Evolutionary conservation across 2,329 filamentous ascomycete genomes (phyloP).

Genomic region (Tolypocladium sp.): DNA sequence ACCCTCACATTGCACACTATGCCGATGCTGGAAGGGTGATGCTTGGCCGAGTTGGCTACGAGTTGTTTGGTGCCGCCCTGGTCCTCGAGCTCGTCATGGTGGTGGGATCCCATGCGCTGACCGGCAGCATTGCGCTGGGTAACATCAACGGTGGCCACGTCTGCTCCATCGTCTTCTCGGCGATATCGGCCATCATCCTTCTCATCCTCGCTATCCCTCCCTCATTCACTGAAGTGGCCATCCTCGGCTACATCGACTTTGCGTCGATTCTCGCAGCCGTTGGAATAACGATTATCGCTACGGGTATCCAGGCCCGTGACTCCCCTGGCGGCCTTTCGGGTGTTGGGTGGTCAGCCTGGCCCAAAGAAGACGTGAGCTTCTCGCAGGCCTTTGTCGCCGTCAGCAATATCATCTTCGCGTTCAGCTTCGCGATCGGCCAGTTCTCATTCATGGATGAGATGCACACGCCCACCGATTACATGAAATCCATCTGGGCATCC

Average conservation of each 20-base stretch:
- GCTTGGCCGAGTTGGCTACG: conserved; percentile 50
- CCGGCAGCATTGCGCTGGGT: conserved; percentile 60
- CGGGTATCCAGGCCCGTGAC: conserved; percentile 37
- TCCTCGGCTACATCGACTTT: conserved; percentile 47
- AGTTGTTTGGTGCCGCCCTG: conserved; percentile 53
- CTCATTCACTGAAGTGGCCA: conserved; percentile 37
- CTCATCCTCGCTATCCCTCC: conserved; percentile 38
- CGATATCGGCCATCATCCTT: conserved; percentile 36
- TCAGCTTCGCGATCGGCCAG: conserved; percentile 45
- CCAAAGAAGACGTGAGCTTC: conserved; percentile 35
- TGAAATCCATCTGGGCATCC: conserved; percentile 50
- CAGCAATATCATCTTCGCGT: conserved; percentile 64
- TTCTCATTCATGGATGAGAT: conserved; percentile 46
- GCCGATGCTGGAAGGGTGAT: conserved; percentile 58
- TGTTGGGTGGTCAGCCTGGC: conserved; percentile 35
- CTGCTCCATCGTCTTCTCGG: conserved; percentile 36
- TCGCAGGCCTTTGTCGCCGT: conserved; percentile 50
- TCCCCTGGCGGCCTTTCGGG: conserved; percentile 19
- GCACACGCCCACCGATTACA: conserved; percentile 36
- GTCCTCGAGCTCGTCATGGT: conserved; percentile 60
- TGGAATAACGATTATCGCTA: conserved; percentile 56
- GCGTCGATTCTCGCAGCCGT: conserved; percentile 55
- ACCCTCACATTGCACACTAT: conserved; percentile 53
- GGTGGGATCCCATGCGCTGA: conserved; percentile 61
- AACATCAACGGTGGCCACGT: conserved; percentile 47